Evolutionary conservation across 2,329 filamentous ascomycete genomes (phyloP).

Genomic region (Trichophyton schoenleinii): DNA sequence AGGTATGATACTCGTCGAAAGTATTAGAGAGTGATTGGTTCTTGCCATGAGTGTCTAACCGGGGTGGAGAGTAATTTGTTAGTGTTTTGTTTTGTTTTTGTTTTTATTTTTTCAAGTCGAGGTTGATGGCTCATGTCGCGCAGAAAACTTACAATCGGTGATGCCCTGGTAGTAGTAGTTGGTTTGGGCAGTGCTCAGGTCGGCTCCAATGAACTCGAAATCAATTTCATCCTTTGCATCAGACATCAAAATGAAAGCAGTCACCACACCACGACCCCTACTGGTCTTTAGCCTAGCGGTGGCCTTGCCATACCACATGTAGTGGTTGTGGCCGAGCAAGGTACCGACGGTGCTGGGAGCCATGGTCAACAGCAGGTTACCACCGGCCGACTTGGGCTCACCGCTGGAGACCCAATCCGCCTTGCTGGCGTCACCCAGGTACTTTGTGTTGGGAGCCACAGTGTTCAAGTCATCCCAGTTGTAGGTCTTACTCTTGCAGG

Average conservation of each 20-base stretch:
- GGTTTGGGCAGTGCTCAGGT: conserved; percentile 67
- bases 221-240: conserved; percentile 98
- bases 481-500: conserved; percentile 64
- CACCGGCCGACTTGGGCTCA: conserved; percentile 48
- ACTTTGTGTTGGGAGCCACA: conserved; percentile 60
- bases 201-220: conserved; percentile 81
- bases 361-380: conserved; percentile 77
- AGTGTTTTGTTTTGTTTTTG: too few species aligned
- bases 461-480: conserved; percentile 60
- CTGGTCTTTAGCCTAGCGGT: conserved; percentile 74
- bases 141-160: conserved; percentile 57
- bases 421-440: conserved; percentile 68
- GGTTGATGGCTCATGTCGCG: background rate
- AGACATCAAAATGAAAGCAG: conserved; percentile 87
- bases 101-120: too few species aligned
- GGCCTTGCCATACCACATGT: conserved; percentile 96
- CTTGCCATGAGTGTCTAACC: conserved; percentile 52
- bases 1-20: conserved; percentile 69
- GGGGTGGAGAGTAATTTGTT: conserved; percentile 2
- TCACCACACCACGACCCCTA: conserved; percentile 80
- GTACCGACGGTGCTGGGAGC: conserved; percentile 72
- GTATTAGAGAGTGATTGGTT: conserved; percentile 61
- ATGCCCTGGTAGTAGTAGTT: conserved; percentile 98
- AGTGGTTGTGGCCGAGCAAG: conserved; percentile 68
- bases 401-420: conserved; percentile 86